Conservation (phyloP, 148 eudicot genomes). For the Silene uniflora region DNA sequence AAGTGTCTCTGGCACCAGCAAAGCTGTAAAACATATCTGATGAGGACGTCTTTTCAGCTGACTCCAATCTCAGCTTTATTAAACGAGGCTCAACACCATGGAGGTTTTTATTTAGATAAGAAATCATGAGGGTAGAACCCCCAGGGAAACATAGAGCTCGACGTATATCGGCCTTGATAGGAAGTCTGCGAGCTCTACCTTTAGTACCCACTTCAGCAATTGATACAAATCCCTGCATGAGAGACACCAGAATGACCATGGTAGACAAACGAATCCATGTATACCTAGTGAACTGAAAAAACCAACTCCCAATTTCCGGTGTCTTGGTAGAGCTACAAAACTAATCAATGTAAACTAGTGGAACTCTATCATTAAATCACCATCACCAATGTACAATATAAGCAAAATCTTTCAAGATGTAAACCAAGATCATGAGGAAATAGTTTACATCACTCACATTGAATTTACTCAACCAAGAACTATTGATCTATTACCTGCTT, state of each 20-base stretch:
- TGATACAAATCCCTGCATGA: constrained; percentile 65
- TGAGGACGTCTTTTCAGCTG: constrained; percentile 24
- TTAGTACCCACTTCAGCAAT: constrained; percentile 72
- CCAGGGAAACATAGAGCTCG: constrained; percentile 89
- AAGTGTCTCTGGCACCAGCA: constrained; percentile 27
- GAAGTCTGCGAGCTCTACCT: constrained; percentile 72
- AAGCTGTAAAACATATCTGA: constrained; percentile 29
- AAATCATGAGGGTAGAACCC: constrained; percentile 75
- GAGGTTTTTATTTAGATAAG: constrained; percentile 47
- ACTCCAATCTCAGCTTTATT: constrained; percentile 27
- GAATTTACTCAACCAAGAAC: neutral
- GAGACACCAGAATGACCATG: constrained; percentile 1
- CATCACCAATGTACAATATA: neutral
- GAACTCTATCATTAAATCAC: neutral
- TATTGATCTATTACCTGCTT: constrained; percentile 53
- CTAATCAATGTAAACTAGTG: too few species aligned
- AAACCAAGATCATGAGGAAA: constrained; percentile 6
- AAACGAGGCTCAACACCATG: constrained; percentile 23
- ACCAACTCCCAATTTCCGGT: neutral
- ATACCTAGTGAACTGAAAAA: neutral
- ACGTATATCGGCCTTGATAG: constrained; percentile 68
- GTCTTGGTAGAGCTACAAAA: neutral
- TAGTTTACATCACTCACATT: neutral
- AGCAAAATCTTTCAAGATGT: neutral
- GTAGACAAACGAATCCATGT: neutral